A percentile compares a stretch with the other conserved stretches of the same genome.
These are phyloP conservation scores for Nitzschia sp. DNA, from an alignment of 108 stramenopile genomes.

Conservation along the genomic window DNA sequence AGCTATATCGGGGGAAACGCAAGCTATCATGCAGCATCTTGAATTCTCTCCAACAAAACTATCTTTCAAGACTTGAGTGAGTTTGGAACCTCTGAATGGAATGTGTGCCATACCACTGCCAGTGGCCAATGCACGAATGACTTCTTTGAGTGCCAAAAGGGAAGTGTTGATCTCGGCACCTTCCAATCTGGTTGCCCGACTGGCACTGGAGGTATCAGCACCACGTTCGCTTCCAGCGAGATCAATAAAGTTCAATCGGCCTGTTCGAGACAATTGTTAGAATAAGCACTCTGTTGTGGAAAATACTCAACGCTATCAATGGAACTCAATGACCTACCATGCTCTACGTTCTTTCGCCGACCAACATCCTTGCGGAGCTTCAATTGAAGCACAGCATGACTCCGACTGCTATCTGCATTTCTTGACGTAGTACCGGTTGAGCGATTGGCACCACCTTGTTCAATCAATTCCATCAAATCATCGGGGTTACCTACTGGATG, in stretches of 20 bases:
- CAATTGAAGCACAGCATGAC: conserved; percentile 95
- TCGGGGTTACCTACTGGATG: conserved; percentile 70
- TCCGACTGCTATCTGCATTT: conserved; percentile 89
- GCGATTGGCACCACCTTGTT: conserved; percentile 81
- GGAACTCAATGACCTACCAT: conserved; percentile 37
- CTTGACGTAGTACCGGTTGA: conserved; percentile 95
- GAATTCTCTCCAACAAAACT: conserved; percentile 90
- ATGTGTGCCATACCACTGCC: conserved; percentile 88
- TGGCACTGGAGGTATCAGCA: conserved; percentile 90
- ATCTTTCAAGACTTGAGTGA: conserved; percentile 95
- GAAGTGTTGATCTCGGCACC: conserved; percentile 99
- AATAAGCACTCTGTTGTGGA: neutral
- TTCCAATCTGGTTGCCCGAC: conserved; percentile 92
- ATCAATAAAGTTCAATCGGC: conserved; percentile 95
- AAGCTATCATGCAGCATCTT: conserved; percentile 97
- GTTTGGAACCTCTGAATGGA: conserved; percentile 96
- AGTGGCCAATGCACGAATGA: conserved; percentile 94
- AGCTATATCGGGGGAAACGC: conserved; percentile 90
- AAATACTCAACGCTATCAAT: neutral
- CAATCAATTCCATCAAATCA: conserved; percentile 88
- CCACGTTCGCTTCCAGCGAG: conserved; percentile 97
- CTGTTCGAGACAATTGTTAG: conserved; percentile 22
- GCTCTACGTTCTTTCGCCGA: conserved; percentile 57
- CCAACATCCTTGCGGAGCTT: conserved; percentile 64
- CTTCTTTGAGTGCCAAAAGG: conserved; percentile 97